A percentile compares a stretch with the other conserved stretches of the same genome.
Conservation (phyloP, 2,329 filamentous ascomycete species). For the Neurospora sp. region DNA sequence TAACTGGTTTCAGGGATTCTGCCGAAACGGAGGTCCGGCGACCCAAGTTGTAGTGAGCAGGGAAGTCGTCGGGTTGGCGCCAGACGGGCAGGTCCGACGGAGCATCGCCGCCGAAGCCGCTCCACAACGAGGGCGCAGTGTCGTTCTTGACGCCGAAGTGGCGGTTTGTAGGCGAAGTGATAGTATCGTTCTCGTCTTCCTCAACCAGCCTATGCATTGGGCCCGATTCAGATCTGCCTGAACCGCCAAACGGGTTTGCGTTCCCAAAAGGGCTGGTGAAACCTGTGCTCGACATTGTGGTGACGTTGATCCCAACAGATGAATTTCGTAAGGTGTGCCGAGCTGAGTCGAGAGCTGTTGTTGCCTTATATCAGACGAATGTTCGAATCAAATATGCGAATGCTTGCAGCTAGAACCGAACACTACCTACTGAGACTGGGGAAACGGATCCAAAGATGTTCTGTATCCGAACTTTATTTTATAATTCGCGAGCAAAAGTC, state of each 20-base stretch:
- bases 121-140: conserved; percentile 32
- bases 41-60: conserved; percentile 86
- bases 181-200: conserved; percentile 70
- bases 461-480: not conserved
- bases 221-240: conserved; percentile 32
- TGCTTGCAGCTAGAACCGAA: not conserved
- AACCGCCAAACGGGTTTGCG: conserved; percentile 61
- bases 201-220: conserved; percentile 55
- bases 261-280: conserved; percentile 68
- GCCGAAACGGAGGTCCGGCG: conserved; percentile 94
- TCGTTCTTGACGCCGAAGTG: conserved; percentile 40
- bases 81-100: conserved; percentile 35
- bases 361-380: not conserved
- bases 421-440: not conserved
- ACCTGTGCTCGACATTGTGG: conserved; percentile 58
- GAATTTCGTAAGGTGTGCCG: not conserved
- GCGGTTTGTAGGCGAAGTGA: conserved; percentile 64
- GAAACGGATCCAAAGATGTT: not conserved
- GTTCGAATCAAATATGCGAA: not conserved
- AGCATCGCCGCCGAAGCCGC: conserved; percentile 45
- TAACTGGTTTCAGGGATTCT: conserved; percentile 85
- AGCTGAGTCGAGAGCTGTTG: not conserved
- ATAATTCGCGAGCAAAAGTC: not conserved
- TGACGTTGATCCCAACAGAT: conserved; percentile 1
- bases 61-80: conserved; percentile 59